Conservation (phyloP, 1,139 yeast genomes). For the Debaryomyces sp. region DNA sequence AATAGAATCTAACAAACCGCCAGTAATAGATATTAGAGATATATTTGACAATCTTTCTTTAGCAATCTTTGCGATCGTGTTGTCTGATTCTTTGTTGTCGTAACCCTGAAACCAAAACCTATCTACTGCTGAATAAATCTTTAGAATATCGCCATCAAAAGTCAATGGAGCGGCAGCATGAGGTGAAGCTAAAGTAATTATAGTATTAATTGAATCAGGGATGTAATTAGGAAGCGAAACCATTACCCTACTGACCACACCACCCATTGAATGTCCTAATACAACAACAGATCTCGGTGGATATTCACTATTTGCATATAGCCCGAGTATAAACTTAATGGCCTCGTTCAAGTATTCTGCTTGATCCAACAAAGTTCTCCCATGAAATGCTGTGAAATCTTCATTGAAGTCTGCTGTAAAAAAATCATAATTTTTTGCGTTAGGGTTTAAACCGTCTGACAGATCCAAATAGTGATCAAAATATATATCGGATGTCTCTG, state of each 20-base stretch:
- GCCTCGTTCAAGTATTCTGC: slow-evolving; percentile 95
- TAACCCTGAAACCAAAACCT: slow-evolving; percentile 78
- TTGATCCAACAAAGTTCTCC: slow-evolving; percentile 89
- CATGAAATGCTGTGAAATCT: slow-evolving; percentile 96
- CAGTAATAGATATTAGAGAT: slow-evolving; percentile 77
- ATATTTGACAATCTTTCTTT: slow-evolving; percentile 48
- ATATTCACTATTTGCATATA: slow-evolving; percentile 47
- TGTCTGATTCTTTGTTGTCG: slow-evolving; percentile 12
- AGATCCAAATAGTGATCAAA: slow-evolving; percentile 32
- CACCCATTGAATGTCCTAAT: slow-evolving; percentile 97
- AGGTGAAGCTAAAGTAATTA: slow-evolving; percentile 88
- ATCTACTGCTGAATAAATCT: slow-evolving; percentile 73
- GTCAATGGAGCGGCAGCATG: slow-evolving; percentile 95
- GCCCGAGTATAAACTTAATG: slow-evolving; percentile 65
- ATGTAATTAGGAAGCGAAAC: slow-evolving; percentile 76
- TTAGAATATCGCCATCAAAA: slow-evolving; percentile 84
- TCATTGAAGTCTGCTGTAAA: slow-evolving; percentile 94
- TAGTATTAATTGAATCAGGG: slow-evolving; percentile 75
- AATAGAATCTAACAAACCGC: slow-evolving; percentile 81
- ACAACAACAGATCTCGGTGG: slow-evolving; percentile 76
- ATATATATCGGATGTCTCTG: slow-evolving; percentile 62
- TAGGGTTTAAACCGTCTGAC: slow-evolving; percentile 23
- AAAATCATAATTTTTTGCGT: slow-evolving; percentile 62
- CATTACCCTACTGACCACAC: slow-evolving; percentile 84
- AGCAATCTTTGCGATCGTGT: slow-evolving; percentile 32